Base-by-base conservation (phyloP, 768 basidiomycete species). In the Pleurotus platypus region DNA sequence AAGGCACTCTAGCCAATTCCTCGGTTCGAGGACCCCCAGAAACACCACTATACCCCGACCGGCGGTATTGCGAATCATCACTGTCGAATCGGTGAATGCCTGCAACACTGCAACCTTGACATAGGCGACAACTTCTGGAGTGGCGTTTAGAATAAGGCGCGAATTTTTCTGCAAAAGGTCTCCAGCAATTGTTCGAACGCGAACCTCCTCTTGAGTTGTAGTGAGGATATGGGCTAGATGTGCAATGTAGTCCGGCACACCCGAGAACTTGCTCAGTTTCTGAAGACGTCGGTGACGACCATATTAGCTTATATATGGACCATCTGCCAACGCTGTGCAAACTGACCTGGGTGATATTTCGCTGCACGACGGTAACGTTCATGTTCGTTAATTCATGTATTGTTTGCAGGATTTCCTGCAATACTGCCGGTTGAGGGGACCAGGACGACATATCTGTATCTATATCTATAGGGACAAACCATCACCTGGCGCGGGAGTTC, bases 151-250 rank as follows among this genome's bases (percentile, higher is more conserved):
- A 67, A 94, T 86, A 62, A 89, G 80, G 57, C 86, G 82, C 45
- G 91, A 83, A 66, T 94, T 94, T 73, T 99, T 98, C 85, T 99
- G 98, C 72, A 99, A 85, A 18, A 98, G 79, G 66, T 98, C 91
- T 42, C 96, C 96, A 24, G 96, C 95, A 75, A 98, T 95, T 58
- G 92, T 90, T 53, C 96, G 86, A 70, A 96, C 92, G 50, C 90
- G 89, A 68, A 93, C 94, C 67, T 94, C 89, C 74, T 98, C 94
- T 59, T 83, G 78, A 1, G 87, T 79, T 77, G 91, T 75, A 57
- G 89, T 86, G 62, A 98, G 85, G 75, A 98, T 94, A 70, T 95
- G 92, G 18, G 90, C 90, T 62, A 99, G 86, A 81, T 99, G 98
- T 57, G 89, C 94, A 59, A 94, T 87, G 71, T 97, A 98, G 71